Base-by-base conservation (phyloP, 345 rosid genomes). In the Eucalyptus victrix region DNA sequence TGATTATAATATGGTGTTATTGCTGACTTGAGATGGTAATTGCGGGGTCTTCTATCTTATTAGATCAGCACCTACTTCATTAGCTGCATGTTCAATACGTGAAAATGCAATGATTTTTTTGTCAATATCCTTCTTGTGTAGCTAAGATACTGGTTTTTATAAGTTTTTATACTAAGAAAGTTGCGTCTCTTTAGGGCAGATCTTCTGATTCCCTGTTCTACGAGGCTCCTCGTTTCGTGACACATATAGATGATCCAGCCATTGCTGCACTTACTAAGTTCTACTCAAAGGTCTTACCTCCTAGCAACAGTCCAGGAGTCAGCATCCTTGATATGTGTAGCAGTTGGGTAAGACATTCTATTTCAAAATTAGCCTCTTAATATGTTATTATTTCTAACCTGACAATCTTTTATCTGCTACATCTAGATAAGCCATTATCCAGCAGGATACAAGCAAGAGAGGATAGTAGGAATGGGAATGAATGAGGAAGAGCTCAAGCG, bases 311-410 rank as follows among this genome's bases (percentile, higher is more conserved):
- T 85, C 97, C 97, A 19, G 98, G 97, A 93, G 93, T 93, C 54
- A 94, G 97, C 94, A 94, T 97, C 88, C 94, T 96, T n/a, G 99
- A 97, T 91, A 94, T 95, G 95, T 97, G 97, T 92, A 95, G 99
- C 93, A 97, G 99, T 94, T 97, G 99, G 99, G 99, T 97, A 91
- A 83, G 97, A 62, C 24, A 58, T 40, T 76, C 85, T 76, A 62
- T 86, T 50, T 45, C 34, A 60, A 62, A 53, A 34, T 76, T 53
- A 40, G 19, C 65, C 58, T 44, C 17, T 49, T 60, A 47, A 34
- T 60, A 3, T 8, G 51, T 88, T 91, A 56, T 49, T 85, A 62
- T 42, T 37, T 24, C 47, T 37, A 34, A 30, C 87, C 42, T 72
- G 26, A 86, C 87, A 72, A 16, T 86, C 50, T 44, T 44, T 40